Evolutionary conservation across 1,139 yeast genomes (phyloP).

Genomic region (Candida albicans): DNA sequence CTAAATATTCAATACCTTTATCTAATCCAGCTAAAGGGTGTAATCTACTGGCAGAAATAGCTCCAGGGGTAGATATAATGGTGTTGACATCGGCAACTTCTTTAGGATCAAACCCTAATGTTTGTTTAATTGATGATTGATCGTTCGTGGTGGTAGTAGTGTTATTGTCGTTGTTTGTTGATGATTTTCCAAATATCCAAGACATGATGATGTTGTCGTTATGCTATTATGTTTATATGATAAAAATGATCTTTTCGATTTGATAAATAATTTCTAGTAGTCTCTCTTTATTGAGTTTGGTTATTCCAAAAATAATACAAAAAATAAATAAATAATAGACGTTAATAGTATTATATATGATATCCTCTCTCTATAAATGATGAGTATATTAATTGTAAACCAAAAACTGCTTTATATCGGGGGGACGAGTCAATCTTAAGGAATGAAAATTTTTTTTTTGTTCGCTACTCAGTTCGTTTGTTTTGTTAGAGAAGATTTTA

Average conservation of each 20-base stretch:
- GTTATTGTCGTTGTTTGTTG: constrained; percentile 10
- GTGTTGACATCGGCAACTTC: constrained; percentile 64
- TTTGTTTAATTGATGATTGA: constrained; percentile 30
- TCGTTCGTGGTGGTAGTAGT: constrained; percentile 8
- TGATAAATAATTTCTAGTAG: neutral
- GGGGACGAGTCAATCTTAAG: no score
- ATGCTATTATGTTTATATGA: neutral
- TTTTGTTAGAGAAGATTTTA: no score
- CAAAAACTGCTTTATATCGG: no score
- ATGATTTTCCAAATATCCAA: constrained; percentile 63
- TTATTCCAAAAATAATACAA: neutral
- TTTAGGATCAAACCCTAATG: constrained; percentile 67
- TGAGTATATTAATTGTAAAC: no score
- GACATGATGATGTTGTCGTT: constrained; percentile 41
- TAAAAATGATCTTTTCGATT: no score
- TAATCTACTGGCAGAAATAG: constrained; percentile 48
- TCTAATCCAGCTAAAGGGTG: constrained; percentile 96
- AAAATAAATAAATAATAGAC: no score
- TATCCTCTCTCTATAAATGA: no score
- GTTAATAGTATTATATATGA: no score
- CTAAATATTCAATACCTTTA: constrained; percentile 85
- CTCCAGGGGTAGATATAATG: constrained; percentile 60
- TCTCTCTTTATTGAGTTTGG: neutral
- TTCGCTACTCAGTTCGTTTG: no score
- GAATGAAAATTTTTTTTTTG: no score